A percentile compares a stretch with the other conserved stretches of the same genome.
Conservation (phyloP, 306 rosid genomes). For the Delonix regia region DNA sequence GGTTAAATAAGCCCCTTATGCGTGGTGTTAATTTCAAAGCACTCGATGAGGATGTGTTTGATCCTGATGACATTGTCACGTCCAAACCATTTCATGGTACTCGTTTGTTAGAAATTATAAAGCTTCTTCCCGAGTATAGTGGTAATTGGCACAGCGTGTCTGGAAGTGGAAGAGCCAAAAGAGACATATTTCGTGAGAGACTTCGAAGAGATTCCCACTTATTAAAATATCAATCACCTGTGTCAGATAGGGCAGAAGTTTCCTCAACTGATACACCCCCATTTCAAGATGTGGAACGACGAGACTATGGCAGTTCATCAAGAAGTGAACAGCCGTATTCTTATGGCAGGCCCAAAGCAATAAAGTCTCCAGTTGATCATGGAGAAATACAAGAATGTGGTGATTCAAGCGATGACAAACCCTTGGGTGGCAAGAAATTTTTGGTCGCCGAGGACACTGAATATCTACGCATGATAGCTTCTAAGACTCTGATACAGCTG, state of each 20-base stretch:
- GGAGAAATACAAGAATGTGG: slow-evolving; percentile 42
- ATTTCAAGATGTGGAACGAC: slow-evolving; percentile 14
- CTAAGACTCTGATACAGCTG: slow-evolving; percentile 29
- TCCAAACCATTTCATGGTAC: slow-evolving; percentile 70
- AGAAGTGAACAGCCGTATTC: neutral
- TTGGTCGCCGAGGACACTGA: slow-evolving; percentile 64
- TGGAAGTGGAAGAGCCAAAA: neutral
- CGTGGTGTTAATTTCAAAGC: slow-evolving; percentile 11
- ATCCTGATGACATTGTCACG: slow-evolving; percentile 51
- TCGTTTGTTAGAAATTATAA: slow-evolving; percentile 50
- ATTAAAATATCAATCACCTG: neutral
- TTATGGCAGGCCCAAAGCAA: slow-evolving; percentile 12
- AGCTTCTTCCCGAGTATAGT: slow-evolving; percentile 75
- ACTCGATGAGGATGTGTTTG: slow-evolving; percentile 28
- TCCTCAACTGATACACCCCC: neutral
- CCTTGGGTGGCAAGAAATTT: slow-evolving; percentile 61
- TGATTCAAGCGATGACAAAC: slow-evolving; percentile 15
- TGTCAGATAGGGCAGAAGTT: neutral
- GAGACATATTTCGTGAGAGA: neutral
- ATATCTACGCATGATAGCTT: slow-evolving; percentile 41
- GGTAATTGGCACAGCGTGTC: slow-evolving; percentile 38
- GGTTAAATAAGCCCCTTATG: slow-evolving; percentile 57
- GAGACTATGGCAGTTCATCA: slow-evolving; percentile 17
- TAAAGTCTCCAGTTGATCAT: neutral
- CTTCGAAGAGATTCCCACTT: slow-evolving; percentile 3